These are phyloP conservation scores for Paxillus rubicundulus DNA, from an alignment of 768 basidiomycete species.

Conservation along the genomic window DNA sequence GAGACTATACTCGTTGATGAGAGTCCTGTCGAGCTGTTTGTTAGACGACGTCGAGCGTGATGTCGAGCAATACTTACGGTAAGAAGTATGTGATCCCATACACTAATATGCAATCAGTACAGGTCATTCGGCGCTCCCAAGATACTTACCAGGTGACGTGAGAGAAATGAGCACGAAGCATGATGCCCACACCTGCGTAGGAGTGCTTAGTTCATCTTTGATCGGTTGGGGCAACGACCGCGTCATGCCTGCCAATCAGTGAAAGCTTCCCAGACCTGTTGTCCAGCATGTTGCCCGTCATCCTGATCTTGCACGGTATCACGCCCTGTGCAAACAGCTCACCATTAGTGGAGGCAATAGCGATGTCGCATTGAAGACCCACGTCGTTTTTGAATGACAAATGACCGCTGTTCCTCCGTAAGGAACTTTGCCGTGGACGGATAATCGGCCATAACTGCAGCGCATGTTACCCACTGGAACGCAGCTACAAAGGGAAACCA, in stretches of 20 bases:
- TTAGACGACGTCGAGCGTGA: not conserved
- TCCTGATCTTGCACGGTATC: slow-evolving; percentile 56
- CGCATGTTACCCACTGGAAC: not conserved
- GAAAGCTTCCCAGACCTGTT: slow-evolving; percentile 53
- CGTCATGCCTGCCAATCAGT: slow-evolving; percentile 59
- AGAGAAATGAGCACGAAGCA: slow-evolving; percentile 55
- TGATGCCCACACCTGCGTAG: not conserved
- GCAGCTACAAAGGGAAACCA: not conserved
- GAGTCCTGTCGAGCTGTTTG: slow-evolving; percentile 41
- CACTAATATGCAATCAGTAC: too few relatives aligned
- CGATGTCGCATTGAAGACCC: not conserved
- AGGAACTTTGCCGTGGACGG: slow-evolving; percentile 58
- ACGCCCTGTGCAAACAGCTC: slow-evolving; percentile 54
- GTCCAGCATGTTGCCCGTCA: slow-evolving; percentile 41
- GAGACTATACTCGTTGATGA: slow-evolving; percentile 46
- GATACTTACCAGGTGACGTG: slow-evolving; percentile 52
- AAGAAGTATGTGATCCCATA: slow-evolving; percentile 65
- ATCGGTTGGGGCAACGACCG: slow-evolving; percentile 5
- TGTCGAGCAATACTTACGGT: slow-evolving; percentile 45
- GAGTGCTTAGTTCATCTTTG: not conserved
- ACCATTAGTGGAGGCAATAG: not conserved
- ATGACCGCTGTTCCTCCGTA: slow-evolving; percentile 58
- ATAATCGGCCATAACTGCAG: slow-evolving; percentile 58
- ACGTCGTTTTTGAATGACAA: slow-evolving; percentile 57
- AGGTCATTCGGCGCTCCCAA: not conserved